Conservation (phyloP, 805 yeast genomes). For the Nakazawaea pomicola region DNA sequence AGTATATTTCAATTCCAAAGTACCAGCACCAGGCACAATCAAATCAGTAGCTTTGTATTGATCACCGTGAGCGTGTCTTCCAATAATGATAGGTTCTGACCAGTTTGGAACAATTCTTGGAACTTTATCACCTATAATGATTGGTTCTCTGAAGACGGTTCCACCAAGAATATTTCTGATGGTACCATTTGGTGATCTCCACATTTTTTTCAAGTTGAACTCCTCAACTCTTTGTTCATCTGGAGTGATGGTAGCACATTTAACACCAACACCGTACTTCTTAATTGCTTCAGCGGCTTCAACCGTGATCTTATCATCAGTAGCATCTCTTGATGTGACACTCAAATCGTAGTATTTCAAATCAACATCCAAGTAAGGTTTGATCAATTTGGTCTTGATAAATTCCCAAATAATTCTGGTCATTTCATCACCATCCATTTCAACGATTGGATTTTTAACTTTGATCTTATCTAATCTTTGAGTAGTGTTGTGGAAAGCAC, state of each 20-base stretch:
- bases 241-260: constrained; percentile 84
- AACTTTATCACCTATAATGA: constrained; percentile 64
- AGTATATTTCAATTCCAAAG: constrained; percentile 58
- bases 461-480: constrained; percentile 46
- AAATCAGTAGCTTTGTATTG: constrained; percentile 80
- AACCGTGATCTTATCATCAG: constrained; percentile 67
- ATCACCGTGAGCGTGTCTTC: constrained; percentile 84
- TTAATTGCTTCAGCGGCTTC: constrained; percentile 76
- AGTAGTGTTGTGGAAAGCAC: constrained; percentile 15
- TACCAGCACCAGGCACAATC: constrained; percentile 62
- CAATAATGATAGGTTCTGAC: constrained; percentile 79
- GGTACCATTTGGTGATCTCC: constrained; percentile 84
- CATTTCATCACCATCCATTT: constrained; percentile 84
- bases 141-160: constrained; percentile 81
- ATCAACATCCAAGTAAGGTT: constrained; percentile 68
- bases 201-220: constrained; percentile 70
- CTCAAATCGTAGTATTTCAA: constrained; percentile 74
- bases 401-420: constrained; percentile 79
- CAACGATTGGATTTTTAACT: constrained; percentile 71
- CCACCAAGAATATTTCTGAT: constrained; percentile 78
- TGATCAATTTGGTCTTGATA: constrained; percentile 62
- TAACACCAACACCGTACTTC: constrained; percentile 73
- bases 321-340: constrained; percentile 60
- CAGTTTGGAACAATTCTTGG: constrained; percentile 77
- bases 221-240: constrained; percentile 78